Base-by-base conservation (phyloP, 1,284 basidiomycete species). In the Ganoderma lingzhi region DNA sequence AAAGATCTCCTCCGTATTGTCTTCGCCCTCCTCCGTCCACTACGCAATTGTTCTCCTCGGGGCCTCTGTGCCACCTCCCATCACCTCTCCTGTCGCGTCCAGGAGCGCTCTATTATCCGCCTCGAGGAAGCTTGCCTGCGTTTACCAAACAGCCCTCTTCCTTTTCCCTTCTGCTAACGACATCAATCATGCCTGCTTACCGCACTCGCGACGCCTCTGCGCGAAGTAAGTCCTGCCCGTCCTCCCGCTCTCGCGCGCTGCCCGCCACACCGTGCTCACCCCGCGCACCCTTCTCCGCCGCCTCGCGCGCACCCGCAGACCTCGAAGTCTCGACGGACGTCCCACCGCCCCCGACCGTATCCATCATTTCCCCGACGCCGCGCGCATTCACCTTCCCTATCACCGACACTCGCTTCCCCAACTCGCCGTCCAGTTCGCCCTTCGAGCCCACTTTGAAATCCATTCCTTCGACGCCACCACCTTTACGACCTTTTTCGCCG, bases 321-420 rank as follows among this genome's bases (percentile, higher is more conserved):
- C 90, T 92, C 84, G 88, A 92, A 84, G 90, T 93, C 85, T 86
- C 87, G 77, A 88, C 89, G 79, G 88, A 90, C 80, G 84, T 85
- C 72, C 85, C 84, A 53, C 85, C 83, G 71, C 82, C 83, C 70
- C 91, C 90, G n/a, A 82, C 86, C 51, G 80, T 92, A 71, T 81
- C 88, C 73, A 90, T 93, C 80, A 81, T 91, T 80, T 90, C 91
- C 35, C 91, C 91, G 63, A 93, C 91, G 79, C 91, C 92, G 79
- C 90, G 92, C 83, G 88, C 92, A 79, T 88, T 89, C 81, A 85
- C 87, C 66, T 93, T 93, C 84, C 88, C 90, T 82, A 79, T 83
- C 71, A 84, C 86, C 78, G 83, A 90, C 89, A 85, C 85, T 87
- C 89, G 87, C 83, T 90, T 85, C 82, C 83, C 87, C 62, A 88